These are phyloP conservation scores for Wickerhamomyces sydowiorum DNA, from an alignment of 805 yeast species.

Conservation along the genomic window DNA sequence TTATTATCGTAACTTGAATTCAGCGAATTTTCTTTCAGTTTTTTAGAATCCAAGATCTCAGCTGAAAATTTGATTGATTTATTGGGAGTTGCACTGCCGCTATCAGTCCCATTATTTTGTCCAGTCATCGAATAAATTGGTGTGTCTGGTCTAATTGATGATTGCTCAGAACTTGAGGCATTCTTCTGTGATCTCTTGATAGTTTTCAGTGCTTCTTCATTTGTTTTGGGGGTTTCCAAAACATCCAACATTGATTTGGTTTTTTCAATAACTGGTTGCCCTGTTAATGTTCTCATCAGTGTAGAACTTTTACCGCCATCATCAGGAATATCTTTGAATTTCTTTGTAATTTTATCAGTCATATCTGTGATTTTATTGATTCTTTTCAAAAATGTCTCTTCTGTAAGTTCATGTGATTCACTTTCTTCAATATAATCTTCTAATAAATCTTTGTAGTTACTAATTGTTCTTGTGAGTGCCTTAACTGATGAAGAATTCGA, in stretches of 20 bases:
- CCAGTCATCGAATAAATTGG: neutral
- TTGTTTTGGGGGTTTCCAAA: constrained; percentile 3
- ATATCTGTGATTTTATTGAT: constrained; percentile 19
- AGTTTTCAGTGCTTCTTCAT: neutral
- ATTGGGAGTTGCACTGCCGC: neutral
- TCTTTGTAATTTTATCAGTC: constrained; percentile 13
- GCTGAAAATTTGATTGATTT: constrained; percentile 9
- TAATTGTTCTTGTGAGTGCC: constrained; percentile 7
- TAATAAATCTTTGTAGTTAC: constrained; percentile 2
- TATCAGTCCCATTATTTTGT: neutral
- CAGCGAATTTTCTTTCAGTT: neutral
- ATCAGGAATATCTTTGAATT: constrained; percentile 26
- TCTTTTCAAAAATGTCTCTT: constrained; percentile 5
- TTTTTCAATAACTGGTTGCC: constrained; percentile 21
- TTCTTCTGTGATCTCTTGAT: constrained; percentile 3
- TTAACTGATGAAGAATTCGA: constrained; percentile 5
- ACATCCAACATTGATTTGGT: constrained; percentile 22
- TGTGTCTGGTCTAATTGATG: too few species aligned
- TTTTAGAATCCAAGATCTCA: constrained; percentile 4
- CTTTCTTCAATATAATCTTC: constrained; percentile 2
- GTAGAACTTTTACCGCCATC: constrained; percentile 32
- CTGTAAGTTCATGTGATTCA: neutral
- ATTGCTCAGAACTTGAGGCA: too few species aligned
- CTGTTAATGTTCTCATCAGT: constrained; percentile 36
- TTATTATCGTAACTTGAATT: neutral